Evolutionary conservation across 2,329 filamentous ascomycete genomes (phyloP).

Genomic region (Corniculantispora saksenae): DNA sequence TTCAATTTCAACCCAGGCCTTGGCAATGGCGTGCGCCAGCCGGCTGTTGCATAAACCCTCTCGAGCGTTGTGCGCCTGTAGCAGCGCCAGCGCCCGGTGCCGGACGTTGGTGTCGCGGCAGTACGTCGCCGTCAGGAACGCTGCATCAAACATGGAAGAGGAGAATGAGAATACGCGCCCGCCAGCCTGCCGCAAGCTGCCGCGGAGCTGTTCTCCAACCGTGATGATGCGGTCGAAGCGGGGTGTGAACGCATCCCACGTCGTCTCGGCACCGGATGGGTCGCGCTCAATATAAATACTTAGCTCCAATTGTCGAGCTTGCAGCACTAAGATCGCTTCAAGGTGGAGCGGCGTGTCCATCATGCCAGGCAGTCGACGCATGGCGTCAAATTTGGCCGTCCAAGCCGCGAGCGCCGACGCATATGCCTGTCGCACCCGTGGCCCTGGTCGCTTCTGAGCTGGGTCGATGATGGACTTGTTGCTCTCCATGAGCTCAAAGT

Average conservation of each 20-base stretch:
- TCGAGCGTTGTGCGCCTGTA: background rate
- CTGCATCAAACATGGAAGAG: slow-evolving; percentile 7
- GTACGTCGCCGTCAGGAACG: background rate
- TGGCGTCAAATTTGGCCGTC: slow-evolving; percentile 2
- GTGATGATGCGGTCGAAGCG: background rate
- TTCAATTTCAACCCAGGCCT: background rate
- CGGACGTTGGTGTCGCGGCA: background rate
- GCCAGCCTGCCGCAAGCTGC: background rate
- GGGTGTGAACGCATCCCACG: background rate
- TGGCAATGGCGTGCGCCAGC: background rate
- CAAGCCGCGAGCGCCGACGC: background rate
- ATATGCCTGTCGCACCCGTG: background rate
- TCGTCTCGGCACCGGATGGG: background rate
- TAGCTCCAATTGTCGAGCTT: background rate
- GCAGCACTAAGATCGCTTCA: background rate
- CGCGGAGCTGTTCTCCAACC: background rate
- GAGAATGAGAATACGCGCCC: slow-evolving; percentile 9
- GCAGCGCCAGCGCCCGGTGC: background rate
- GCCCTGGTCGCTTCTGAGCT: background rate
- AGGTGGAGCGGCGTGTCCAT: background rate
- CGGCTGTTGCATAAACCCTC: slow-evolving; percentile 9
- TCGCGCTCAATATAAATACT: background rate
- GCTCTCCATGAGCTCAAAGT: slow-evolving; percentile 5
- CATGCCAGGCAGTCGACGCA: background rate
- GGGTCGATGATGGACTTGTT: slow-evolving; percentile 4